Percentiles rank a stretch among this genome's conserved stretches.
phyloP scores from a whole-genome alignment of 2,329 filamentous ascomycete genomes.

The Arthrinium phaeospermum region DNA sequence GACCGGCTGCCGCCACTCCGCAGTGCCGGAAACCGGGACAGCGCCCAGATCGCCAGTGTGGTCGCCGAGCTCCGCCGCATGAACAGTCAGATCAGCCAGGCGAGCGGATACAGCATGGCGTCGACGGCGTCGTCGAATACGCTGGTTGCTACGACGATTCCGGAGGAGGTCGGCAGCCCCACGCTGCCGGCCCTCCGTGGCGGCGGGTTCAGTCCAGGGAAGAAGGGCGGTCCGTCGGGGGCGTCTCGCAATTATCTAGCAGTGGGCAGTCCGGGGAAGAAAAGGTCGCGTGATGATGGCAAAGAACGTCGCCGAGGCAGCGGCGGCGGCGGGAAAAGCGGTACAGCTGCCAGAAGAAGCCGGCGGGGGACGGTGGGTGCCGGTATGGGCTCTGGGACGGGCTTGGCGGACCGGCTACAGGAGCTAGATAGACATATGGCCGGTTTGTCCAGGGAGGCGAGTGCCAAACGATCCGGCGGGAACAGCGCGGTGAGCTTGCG shows the following conservation, averaged over 20 bases:
- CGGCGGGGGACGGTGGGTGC: not conserved
- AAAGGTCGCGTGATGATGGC: not conserved
- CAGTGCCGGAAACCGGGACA: constrained; percentile 20
- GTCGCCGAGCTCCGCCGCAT: constrained; percentile 61
- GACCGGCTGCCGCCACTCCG: constrained; percentile 1
- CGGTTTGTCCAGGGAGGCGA: constrained; percentile 20
- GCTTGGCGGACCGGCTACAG: not conserved
- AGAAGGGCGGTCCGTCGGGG: constrained; percentile 31
- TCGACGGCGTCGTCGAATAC: not conserved
- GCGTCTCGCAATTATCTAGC: not conserved
- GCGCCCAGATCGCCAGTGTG: constrained; percentile 44
- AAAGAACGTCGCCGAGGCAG: not conserved
- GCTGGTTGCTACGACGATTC: constrained; percentile 32
- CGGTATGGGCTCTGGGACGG: not conserved
- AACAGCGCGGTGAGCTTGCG: constrained; percentile 24
- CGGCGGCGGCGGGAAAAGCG: not conserved
- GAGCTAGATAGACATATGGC: constrained; percentile 6
- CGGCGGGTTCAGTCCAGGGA: constrained; percentile 45
- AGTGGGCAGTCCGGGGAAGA: not conserved
- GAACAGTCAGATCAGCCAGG: constrained; percentile 58
- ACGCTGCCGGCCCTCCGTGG: constrained; percentile 46
- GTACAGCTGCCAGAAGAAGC: not conserved
- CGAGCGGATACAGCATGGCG: constrained; percentile 48
- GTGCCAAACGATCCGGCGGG: constrained; percentile 25
- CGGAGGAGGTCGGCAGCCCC: constrained; percentile 45